phyloP scores from a whole-genome alignment of 2,329 filamentous ascomycete species.

The Pyricularia sp. region DNA sequence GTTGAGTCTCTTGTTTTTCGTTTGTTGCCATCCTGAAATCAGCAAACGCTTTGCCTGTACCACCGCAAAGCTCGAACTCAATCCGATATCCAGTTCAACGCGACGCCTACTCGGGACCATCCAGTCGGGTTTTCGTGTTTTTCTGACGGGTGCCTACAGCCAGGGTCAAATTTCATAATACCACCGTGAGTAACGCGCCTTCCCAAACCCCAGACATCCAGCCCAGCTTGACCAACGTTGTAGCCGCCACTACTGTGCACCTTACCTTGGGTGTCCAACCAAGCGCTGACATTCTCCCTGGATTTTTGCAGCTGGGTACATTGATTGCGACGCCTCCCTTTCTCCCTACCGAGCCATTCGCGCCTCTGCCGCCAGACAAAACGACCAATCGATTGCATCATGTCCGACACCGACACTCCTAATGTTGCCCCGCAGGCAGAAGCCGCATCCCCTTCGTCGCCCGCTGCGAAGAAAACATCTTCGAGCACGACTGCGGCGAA shows the following conservation, averaged over 20 bases:
- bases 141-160: background rate
- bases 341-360: background rate
- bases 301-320: background rate
- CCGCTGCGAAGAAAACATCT: slow-evolving; percentile 12
- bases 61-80: background rate
- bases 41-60: background rate
- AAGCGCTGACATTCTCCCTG: background rate
- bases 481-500: slow-evolving; percentile 8
- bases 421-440: slow-evolving; percentile 17
- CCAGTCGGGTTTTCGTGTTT: background rate
- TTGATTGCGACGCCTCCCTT: background rate
- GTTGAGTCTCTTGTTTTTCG: background rate
- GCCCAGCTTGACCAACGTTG: background rate
- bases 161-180: background rate
- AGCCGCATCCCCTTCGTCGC: slow-evolving; percentile 6
- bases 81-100: background rate
- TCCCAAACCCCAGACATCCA: background rate
- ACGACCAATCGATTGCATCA: slow-evolving; percentile 9
- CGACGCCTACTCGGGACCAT: background rate
- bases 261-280: background rate
- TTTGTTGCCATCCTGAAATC: background rate
- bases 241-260: background rate
- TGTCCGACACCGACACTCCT: slow-evolving; percentile 20
- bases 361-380: background rate
- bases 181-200: background rate